Conservation (phyloP, 805 yeast species). For the Candida quercuum region DNA sequence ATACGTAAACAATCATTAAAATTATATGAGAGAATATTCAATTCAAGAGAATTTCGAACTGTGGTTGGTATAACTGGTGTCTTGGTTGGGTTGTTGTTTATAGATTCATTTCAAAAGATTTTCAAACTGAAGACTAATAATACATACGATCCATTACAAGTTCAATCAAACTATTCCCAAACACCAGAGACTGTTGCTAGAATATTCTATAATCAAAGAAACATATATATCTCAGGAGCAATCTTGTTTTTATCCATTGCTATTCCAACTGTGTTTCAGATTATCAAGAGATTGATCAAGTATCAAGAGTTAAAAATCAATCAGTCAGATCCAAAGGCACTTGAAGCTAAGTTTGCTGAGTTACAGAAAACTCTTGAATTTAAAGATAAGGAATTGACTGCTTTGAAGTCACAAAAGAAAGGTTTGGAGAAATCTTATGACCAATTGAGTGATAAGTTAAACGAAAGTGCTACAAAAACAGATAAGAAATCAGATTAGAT, state of each 20-base stretch:
- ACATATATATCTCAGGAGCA: slow-evolving; percentile 58
- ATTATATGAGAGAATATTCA: slow-evolving; percentile 29
- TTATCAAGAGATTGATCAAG: slow-evolving; percentile 47
- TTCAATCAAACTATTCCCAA: slow-evolving; percentile 20
- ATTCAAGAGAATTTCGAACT: slow-evolving; percentile 38
- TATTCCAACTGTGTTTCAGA: slow-evolving; percentile 47
- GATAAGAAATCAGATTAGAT: slow-evolving; percentile 24
- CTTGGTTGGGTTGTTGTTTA: slow-evolving; percentile 44
- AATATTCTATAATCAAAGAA: slow-evolving; percentile 59
- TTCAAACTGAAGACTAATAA: slow-evolving; percentile 24
- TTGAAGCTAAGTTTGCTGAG: slow-evolving; percentile 17
- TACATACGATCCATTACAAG: slow-evolving; percentile 22
- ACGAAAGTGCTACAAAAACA: slow-evolving; percentile 4
- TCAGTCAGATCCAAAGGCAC: slow-evolving; percentile 12
- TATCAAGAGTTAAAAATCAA: slow-evolving; percentile 31
- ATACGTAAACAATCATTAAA: slow-evolving; percentile 39
- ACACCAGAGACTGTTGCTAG: slow-evolving; percentile 50
- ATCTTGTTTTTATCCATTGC: slow-evolving; percentile 51
- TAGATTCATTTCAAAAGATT: slow-evolving; percentile 48
- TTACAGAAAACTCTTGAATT: slow-evolving; percentile 31
- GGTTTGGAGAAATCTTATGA: slow-evolving; percentile 48
- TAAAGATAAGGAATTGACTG: slow-evolving; percentile 39
- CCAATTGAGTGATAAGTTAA: slow-evolving; percentile 27
- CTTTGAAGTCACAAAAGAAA: slow-evolving; percentile 44
- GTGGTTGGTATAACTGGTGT: slow-evolving; percentile 35